Evolutionary conservation across 108 stramenopile species (phyloP), one percentile per base, ranked within the genome.

Genomic region (Poteriospumella lacustris): DNA sequence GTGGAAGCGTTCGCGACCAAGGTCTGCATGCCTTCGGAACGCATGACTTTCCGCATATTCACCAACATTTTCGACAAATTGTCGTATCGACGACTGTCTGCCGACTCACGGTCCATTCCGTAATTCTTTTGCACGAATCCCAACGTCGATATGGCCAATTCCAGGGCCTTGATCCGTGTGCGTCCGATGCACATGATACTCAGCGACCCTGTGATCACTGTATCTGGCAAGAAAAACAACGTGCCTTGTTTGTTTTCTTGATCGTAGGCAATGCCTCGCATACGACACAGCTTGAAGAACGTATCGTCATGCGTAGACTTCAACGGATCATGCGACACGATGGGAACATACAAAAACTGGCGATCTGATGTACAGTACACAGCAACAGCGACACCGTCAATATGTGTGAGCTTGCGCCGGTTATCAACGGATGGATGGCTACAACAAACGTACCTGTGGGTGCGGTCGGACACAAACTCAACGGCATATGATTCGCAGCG

Each of bases 231-330:
- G 38, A 81, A 81, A 68, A 83, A 81, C 38, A 83, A 77, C 1
- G 81, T 79, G 42, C 82, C 82, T 28, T 67, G 40, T 42, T 82
- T 78, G n/a, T 76, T 76, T 12, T 44, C 69, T 26, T 78, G 34
- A 34, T 86, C 85, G 56, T 84, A 86, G 12, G 79, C 76, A 31
- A 86, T 76, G 43, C 84, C 84, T 2, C 84, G 78, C 75, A 85
- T 29, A 1, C 84, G 68, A 41, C 85, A 86, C n/a, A 86, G 70
- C 75, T 85, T 84, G 75, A 86, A 86, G 81, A 86, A 86, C 3
- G 52, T 56, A 19, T 81, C 78, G n/a, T 80, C 34, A 34, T 52
- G 78, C 9, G 44, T 73, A 34, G 9, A 3, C 33, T 26, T 24
- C 19, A 73, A 31, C 28, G 70, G 70, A 19, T 15, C 31, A 56